phyloP scores from a whole-genome alignment of 495 filamentous ascomycete genomes.

The Cercophora newfieldiana region DNA sequence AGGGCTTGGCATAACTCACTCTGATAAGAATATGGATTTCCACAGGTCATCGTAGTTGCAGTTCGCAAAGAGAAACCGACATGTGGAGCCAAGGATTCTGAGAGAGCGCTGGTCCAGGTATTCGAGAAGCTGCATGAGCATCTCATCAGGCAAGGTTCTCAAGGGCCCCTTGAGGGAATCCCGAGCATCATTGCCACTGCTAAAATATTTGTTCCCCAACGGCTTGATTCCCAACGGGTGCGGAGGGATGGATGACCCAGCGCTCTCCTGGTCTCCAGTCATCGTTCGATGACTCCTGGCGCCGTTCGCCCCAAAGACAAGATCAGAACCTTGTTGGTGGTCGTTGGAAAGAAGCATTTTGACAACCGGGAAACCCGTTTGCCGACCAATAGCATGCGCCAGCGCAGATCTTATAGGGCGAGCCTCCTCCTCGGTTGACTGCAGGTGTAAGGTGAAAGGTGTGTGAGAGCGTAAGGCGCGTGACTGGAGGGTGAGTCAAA shows the following conservation, averaged over 20 bases:
- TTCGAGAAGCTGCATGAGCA: conserved; percentile 75
- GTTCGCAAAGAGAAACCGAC: conserved; percentile 87
- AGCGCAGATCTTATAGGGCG: neutral
- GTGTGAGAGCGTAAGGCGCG: too few species aligned
- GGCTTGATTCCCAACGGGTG: conserved; percentile 90
- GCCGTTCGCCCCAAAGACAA: conserved; percentile 17
- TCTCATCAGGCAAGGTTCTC: conserved; percentile 71
- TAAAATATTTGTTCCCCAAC: conserved; percentile 76
- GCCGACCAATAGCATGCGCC: neutral
- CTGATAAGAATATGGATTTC: conserved; percentile 80
- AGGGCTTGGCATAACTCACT: conserved; percentile 60
- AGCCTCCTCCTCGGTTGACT: neutral
- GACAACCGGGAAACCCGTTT: neutral
- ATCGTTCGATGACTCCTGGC: conserved; percentile 21
- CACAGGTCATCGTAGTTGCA: conserved; percentile 84
- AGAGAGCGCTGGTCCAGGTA: conserved; percentile 65
- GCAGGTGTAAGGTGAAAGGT: neutral
- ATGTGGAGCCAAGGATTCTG: conserved; percentile 71
- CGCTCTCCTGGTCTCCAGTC: conserved; percentile 14
- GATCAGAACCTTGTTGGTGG: neutral
- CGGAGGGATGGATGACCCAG: conserved; percentile 56
- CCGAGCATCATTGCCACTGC: conserved; percentile 65
- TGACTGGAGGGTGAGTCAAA: neutral
- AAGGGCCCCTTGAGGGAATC: conserved; percentile 59
- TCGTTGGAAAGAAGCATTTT: conserved; percentile 29